A percentile compares a stretch with the other conserved stretches of the same genome.
These are phyloP conservation scores for Casaregolazyma suthepensis DNA, from an alignment of 1,139 yeast genomes.

Conservation along the genomic window DNA sequence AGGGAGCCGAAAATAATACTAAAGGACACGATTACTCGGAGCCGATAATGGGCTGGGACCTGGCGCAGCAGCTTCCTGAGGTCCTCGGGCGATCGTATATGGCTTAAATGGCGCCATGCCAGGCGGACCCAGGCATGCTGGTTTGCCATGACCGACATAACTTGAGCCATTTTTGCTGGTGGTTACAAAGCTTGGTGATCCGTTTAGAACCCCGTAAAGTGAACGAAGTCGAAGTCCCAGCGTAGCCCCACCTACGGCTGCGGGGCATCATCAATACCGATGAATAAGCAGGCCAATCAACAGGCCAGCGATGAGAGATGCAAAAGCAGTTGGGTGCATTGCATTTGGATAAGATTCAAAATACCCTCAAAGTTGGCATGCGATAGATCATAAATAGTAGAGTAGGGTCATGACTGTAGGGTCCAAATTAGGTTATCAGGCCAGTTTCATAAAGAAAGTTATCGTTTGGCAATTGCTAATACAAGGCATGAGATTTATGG, in stretches of 20 bases:
- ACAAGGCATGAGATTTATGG: too few relatives aligned
- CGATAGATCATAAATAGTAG: neutral
- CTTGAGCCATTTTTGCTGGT: slow-evolving; percentile 1
- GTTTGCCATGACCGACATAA: neutral
- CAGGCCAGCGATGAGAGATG: neutral
- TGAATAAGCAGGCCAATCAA: too few relatives aligned
- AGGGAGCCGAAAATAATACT: slow-evolving; percentile 1
- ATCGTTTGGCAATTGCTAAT: neutral
- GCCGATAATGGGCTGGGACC: slow-evolving; percentile 2
- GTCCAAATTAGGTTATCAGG: neutral
- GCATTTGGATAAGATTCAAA: neutral
- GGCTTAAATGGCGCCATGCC: neutral
- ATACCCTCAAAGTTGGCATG: neutral
- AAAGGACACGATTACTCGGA: neutral
- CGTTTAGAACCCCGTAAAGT: neutral
- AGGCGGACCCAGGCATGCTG: slow-evolving; percentile 1
- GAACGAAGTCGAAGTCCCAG: neutral
- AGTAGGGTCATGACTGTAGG: neutral
- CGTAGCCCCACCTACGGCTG: neutral
- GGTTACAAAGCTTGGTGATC: neutral
- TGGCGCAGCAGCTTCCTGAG: neutral
- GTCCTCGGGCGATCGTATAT: neutral
- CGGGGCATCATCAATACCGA: neutral
- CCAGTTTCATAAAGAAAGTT: neutral
- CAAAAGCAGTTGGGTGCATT: neutral